These are phyloP conservation scores for Trichoderma sp. DNA, from an alignment of 2,329 filamentous ascomycete genomes.

Conservation along the genomic window DNA sequence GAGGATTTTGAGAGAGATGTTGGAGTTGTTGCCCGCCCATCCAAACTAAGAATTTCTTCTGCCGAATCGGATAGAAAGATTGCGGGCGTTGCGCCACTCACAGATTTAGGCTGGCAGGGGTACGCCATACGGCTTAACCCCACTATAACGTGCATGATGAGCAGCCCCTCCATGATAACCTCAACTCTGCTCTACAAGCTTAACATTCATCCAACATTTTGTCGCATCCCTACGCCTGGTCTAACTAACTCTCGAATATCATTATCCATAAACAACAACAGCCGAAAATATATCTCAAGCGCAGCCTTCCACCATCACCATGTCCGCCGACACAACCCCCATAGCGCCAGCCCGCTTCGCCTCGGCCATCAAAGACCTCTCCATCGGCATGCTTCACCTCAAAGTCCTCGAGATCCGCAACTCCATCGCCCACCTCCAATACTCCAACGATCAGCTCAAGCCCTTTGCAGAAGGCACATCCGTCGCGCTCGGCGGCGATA, in stretches of 20 bases:
- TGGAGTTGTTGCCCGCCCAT: neutral
- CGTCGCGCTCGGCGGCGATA: slow-evolving; percentile 38
- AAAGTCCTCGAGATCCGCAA: slow-evolving; percentile 78
- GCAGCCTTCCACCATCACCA: slow-evolving; percentile 37
- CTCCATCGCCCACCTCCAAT: slow-evolving; percentile 72
- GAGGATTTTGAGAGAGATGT: neutral
- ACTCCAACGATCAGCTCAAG: slow-evolving; percentile 72
- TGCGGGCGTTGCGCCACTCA: slow-evolving; percentile 20
- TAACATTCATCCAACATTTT: neutral
- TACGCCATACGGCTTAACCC: slow-evolving; percentile 8
- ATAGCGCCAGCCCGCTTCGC: slow-evolving; percentile 68
- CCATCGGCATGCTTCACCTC: slow-evolving; percentile 68
- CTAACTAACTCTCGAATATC: neutral
- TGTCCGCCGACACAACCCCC: slow-evolving; percentile 66
- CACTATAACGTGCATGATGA: neutral
- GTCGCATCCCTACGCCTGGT: neutral
- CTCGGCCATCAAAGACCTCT: slow-evolving; percentile 68
- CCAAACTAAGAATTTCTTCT: slow-evolving; percentile 11
- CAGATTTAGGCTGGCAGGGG: slow-evolving; percentile 27
- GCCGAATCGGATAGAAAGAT: slow-evolving; percentile 18
- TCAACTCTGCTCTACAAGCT: neutral
- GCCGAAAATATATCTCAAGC: too few species aligned
- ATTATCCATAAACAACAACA: neutral
- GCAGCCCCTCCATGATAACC: slow-evolving; percentile 24
- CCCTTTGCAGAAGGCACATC: slow-evolving; percentile 64